phyloP scores from a whole-genome alignment of 108 stramenopile genomes.

The Skeletonema tropicum region DNA sequence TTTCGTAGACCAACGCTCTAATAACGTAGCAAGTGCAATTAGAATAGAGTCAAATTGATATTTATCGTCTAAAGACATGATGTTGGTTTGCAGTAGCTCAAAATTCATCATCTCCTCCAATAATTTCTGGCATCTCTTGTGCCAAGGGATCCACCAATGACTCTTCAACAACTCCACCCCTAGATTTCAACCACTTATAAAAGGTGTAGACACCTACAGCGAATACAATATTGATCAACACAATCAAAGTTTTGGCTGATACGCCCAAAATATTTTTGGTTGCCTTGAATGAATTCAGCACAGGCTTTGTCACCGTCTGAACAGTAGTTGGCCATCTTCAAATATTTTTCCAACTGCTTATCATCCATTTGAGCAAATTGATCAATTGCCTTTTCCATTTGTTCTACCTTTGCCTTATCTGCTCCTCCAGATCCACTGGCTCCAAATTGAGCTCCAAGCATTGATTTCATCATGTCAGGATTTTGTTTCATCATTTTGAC shows the following conservation, averaged over 20 bases:
- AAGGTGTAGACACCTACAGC: not conserved
- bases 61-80: too few relatives aligned
- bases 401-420: constrained; percentile 50
- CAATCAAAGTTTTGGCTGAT: constrained; percentile 23
- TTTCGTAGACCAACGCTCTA: too few relatives aligned
- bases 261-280: constrained; percentile 33
- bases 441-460: constrained; percentile 24
- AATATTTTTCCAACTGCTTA: constrained; percentile 58
- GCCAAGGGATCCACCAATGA: not conserved
- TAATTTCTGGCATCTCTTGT: not conserved
- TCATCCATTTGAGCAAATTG: constrained; percentile 73
- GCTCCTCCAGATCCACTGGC: constrained; percentile 14
- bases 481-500: constrained; percentile 73
- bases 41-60: too few relatives aligned
- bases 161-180: not conserved
- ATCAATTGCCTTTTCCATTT: constrained; percentile 63
- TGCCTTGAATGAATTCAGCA: constrained; percentile 44
- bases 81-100: not conserved
- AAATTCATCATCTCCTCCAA: not conserved
- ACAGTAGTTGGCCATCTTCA: constrained; percentile 55
- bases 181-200: not conserved
- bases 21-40: too few relatives aligned
- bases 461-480: constrained; percentile 71
- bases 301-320: constrained; percentile 50
- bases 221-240: constrained; percentile 22